A percentile compares a stretch with the other conserved stretches of the same genome.
Evolutionary conservation across 768 basidiomycete genomes (phyloP).

Genomic region (Xerocomellus dryophilus): DNA sequence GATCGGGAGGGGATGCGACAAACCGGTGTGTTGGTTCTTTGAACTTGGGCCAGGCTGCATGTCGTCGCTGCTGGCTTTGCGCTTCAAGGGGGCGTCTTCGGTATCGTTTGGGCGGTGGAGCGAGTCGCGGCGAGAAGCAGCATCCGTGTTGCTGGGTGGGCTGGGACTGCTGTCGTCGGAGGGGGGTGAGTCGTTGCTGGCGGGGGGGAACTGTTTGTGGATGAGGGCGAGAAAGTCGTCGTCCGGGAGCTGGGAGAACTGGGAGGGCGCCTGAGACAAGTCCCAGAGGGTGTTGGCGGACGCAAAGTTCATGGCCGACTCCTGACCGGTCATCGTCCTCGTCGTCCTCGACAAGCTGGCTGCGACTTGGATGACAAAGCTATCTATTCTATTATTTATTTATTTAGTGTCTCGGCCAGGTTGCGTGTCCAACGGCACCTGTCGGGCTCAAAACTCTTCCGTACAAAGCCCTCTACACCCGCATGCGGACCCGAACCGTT

Average conservation of each 20-base stretch:
- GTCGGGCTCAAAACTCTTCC: background rate
- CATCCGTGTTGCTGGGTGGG: constrained; percentile 50
- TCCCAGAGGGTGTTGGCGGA: constrained; percentile 63
- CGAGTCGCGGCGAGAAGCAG: constrained; percentile 12
- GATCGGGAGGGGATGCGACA: constrained; percentile 23
- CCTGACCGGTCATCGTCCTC: constrained; percentile 1
- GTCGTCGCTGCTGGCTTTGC: constrained; percentile 71
- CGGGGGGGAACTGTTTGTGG: constrained; percentile 65
- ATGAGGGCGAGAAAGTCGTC: constrained; percentile 76
- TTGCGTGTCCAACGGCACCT: too few relatives aligned
- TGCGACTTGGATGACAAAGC: too few relatives aligned
- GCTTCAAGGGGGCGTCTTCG: constrained; percentile 57
- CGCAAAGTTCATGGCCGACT: constrained; percentile 33
- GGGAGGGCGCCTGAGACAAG: constrained; percentile 50
- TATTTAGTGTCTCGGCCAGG: too few relatives aligned
- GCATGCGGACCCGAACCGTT: too few relatives aligned
- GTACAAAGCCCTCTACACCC: background rate
- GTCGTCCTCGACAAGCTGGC: too few relatives aligned
- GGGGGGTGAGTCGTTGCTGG: constrained; percentile 45
- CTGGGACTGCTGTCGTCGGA: constrained; percentile 81
- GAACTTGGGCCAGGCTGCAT: constrained; percentile 61
- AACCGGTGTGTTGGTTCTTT: constrained; percentile 65
- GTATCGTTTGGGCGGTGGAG: constrained; percentile 35
- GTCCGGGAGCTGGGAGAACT: constrained; percentile 63
- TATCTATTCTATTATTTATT: too few relatives aligned